These are phyloP conservation scores for Rhodosorus marinus DNA, from an alignment of 23 red algal genomes.

Conservation along the genomic window DNA sequence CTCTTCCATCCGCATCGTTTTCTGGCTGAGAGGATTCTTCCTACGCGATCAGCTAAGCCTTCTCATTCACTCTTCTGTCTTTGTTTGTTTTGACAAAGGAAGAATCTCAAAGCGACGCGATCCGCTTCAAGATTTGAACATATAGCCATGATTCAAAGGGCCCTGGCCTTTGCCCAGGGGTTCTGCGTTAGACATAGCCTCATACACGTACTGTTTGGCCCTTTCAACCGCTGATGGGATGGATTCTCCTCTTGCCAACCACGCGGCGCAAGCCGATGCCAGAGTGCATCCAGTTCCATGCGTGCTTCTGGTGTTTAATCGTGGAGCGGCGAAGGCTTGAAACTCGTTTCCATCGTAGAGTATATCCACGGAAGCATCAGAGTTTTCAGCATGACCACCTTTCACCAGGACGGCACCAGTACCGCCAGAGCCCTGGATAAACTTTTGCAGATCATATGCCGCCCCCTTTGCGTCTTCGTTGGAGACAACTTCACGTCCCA, in stretches of 20 bases:
- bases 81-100: no score
- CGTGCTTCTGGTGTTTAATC: constrained; percentile 49
- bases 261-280: constrained; percentile 48
- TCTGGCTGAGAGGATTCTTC: no score
- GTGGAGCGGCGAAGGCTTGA: constrained; percentile 22
- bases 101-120: no score
- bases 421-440: no score
- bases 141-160: no score
- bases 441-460: constrained; percentile 6
- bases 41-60: no score
- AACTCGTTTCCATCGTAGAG: constrained; percentile 44
- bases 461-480: constrained; percentile 14
- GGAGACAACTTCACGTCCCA: constrained; percentile 11
- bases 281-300: constrained; percentile 95
- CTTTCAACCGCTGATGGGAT: constrained; percentile 22
- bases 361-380: constrained; percentile 28
- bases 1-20: no score
- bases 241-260: constrained; percentile 42
- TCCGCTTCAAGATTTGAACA: no score
- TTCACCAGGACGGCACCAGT: constrained; percentile 54
- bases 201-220: constrained; percentile 60
- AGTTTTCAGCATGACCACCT: constrained; percentile 58
- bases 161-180: no score
- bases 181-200: no score
- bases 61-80: no score